phyloP scores from a whole-genome alignment of 2,329 filamentous ascomycete species.

The Massarina eburnea region DNA sequence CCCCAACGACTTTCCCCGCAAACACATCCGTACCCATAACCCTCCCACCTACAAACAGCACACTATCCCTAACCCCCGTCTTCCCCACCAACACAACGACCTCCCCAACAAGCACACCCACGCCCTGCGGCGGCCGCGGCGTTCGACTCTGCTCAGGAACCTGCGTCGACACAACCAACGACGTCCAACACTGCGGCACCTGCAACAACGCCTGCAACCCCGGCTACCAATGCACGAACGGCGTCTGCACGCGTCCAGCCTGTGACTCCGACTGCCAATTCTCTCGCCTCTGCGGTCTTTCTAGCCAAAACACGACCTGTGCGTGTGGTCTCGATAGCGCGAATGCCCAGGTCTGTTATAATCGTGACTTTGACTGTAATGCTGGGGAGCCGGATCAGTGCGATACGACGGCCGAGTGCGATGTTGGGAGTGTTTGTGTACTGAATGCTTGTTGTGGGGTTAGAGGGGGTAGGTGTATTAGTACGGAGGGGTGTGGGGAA shows the following conservation, averaged over 20 bases:
- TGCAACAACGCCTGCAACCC: conserved; percentile 27
- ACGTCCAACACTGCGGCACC: conserved; percentile 27
- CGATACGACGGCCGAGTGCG: conserved; percentile 12
- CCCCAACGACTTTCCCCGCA: background rate
- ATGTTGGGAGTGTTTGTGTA: conserved; percentile 19
- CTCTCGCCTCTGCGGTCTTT: conserved; percentile 25
- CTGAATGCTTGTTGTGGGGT: conserved; percentile 19
- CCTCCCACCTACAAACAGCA: background rate
- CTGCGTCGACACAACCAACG: conserved; percentile 26
- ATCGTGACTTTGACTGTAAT: conserved; percentile 16
- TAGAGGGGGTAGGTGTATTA: conserved; percentile 17
- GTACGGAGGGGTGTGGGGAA: conserved; percentile 12
- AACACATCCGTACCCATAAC: too few relatives aligned
- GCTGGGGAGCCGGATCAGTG: conserved; percentile 9
- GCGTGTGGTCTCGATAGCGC: conserved; percentile 28
- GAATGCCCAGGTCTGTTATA: conserved; percentile 33
- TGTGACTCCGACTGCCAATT: conserved; percentile 34
- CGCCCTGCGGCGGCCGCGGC: conserved; percentile 2
- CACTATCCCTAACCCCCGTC: background rate
- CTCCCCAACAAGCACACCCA: background rate
- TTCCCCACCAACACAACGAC: conserved; percentile 1
- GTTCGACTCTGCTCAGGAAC: conserved; percentile 17
- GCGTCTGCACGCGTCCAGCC: conserved; percentile 30
- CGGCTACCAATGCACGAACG: conserved; percentile 33
- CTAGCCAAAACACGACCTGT: conserved; percentile 16